Conservation (phyloP, 192 early-diverging fungal species). For the Coemansia sp. region DNA sequence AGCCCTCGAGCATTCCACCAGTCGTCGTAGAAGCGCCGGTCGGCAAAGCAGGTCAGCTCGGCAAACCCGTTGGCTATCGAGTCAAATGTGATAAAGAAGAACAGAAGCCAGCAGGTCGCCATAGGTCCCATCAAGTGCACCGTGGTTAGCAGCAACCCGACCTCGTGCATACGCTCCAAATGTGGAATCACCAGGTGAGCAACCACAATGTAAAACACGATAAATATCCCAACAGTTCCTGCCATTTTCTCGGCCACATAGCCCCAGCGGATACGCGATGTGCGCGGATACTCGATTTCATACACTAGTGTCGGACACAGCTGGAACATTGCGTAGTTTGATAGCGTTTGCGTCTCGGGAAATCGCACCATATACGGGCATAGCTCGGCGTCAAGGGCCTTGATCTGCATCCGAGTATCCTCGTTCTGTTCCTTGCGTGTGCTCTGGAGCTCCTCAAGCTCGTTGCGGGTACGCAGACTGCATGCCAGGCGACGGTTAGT, state of each 20-base stretch:
- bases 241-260: slow-evolving; percentile 85
- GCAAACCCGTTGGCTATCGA: slow-evolving; percentile 96
- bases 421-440: slow-evolving; percentile 8
- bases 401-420: slow-evolving; percentile 24
- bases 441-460: slow-evolving; percentile 21
- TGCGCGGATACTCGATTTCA: slow-evolving; percentile 90
- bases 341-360: slow-evolving; percentile 77
- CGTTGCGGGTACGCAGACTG: slow-evolving; percentile 14
- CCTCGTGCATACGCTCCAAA: slow-evolving; percentile 63
- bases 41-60: slow-evolving; percentile 90
- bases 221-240: slow-evolving; percentile 76
- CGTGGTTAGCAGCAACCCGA: slow-evolving; percentile 60
- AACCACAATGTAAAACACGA: slow-evolving; percentile 80
- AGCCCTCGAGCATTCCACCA: slow-evolving; percentile 93
- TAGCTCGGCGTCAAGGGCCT: slow-evolving; percentile 60
- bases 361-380: slow-evolving; percentile 60
- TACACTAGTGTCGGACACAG: slow-evolving; percentile 90
- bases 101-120: slow-evolving; percentile 85
- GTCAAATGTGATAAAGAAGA: slow-evolving; percentile 97
- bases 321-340: slow-evolving; percentile 85
- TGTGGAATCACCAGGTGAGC: slow-evolving; percentile 86
- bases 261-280: slow-evolving; percentile 73
- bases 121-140: slow-evolving; percentile 81
- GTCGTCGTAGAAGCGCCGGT: slow-evolving; percentile 97
- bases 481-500: slow-evolving; percentile 73